Base-by-base conservation (phyloP, 305 asterid genomes). In the Plantago rigida region DNA sequence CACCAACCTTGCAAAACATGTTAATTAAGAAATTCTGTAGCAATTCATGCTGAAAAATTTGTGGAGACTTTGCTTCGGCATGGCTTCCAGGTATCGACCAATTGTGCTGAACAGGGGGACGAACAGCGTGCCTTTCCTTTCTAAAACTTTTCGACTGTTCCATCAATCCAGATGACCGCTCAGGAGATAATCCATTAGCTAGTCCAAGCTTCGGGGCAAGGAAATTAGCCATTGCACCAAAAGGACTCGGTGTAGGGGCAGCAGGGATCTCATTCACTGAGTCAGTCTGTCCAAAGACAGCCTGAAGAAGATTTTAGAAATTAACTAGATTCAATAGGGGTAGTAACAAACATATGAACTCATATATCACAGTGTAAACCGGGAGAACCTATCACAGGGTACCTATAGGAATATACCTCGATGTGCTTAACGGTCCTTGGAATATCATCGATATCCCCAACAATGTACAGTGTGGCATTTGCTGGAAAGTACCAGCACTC, bases 401-500 rank as follows among this genome's bases (percentile, higher is more conserved):
- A 71, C 47, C 26, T 58, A 54, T 42, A 44, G 9, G 66, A 14
- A 75, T 92, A 56, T 82, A 93, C 99, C 78, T 93, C 99, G 54
- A 93, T 93, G 73, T 87, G 92, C 73, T 73, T 68, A 68, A 93
- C 83, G 4, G 90, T 80, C 83, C 77, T 78, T 58, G 94, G 63
- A 73, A 93, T 87, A 77, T 85, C 72, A 74, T 89, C 89, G 53
- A 93, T 79, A 78, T 89, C 99, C 70, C 99, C 99, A 77, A 93
- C 97, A 48, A 93, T 83, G 84, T 93, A 93, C 67, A 93, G 73
- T 49, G 99, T 93, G 69, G 99, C 96, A 80, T 92, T 89, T 65
- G 92, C 99, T 42, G 99, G 99, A 68, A 93, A 93, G 78, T 93
- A 93, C 99, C 99, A 89, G 42, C 99, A 94, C 79, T 87, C 97